Evolutionary conservation across 208 protist species (phyloP).

Genomic region (Leishmania guyanensis): DNA sequence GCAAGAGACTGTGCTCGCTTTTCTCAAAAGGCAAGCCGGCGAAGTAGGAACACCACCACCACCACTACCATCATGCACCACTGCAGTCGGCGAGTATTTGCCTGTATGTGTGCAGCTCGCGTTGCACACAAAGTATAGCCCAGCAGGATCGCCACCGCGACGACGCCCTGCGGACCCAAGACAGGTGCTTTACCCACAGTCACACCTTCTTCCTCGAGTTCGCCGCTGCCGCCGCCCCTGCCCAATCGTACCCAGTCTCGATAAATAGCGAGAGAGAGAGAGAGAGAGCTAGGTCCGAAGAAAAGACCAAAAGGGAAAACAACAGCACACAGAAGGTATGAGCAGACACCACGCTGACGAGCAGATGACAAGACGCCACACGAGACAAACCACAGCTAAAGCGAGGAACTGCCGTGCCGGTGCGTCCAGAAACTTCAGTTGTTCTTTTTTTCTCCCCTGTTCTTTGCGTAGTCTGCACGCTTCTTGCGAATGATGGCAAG

Average conservation of each 20-base stretch:
- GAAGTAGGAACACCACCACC: neutral
- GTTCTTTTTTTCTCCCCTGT: slow-evolving; percentile 28
- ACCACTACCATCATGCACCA: neutral
- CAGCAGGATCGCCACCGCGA: neutral
- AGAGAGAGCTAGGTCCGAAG: neutral
- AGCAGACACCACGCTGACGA: neutral
- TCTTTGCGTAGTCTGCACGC: slow-evolving; percentile 36
- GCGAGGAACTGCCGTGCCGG: neutral
- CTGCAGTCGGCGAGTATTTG: neutral
- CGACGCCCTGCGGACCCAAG: neutral
- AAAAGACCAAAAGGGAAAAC: neutral
- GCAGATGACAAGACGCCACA: neutral
- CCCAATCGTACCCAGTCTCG: neutral
- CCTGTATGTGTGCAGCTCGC: neutral
- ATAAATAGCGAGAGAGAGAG: neutral
- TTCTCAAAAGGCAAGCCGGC: neutral
- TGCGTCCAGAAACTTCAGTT: slow-evolving; percentile 10
- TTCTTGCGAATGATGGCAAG: slow-evolving; percentile 38
- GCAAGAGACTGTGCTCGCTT: neutral
- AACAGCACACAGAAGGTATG: neutral
- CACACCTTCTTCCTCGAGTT: neutral
- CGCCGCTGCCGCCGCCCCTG: neutral
- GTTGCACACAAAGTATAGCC: neutral
- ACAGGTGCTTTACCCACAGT: neutral
- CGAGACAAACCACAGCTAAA: slow-evolving; percentile 12